A percentile compares a stretch with the other conserved stretches of the same genome.
Conservation (phyloP, 208 protist species). For the Herpetomonas tarakana region DNA sequence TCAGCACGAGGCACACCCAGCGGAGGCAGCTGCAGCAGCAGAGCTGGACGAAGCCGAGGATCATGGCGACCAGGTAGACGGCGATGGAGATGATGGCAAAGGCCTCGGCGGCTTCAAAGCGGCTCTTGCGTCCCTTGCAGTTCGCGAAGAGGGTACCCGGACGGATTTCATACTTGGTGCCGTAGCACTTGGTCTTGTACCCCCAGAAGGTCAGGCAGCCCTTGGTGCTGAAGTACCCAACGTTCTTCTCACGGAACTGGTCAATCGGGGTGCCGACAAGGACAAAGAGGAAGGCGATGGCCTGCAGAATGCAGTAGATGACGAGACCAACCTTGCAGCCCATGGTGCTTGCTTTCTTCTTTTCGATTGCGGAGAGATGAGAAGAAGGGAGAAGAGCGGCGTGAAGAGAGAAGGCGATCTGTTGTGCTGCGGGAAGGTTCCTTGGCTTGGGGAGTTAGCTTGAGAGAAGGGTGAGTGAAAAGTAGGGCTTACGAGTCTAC, state of each 20-base stretch:
- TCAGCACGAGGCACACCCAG: constrained; percentile 29
- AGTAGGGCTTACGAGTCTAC: too few relatives aligned
- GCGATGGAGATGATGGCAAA: constrained; percentile 33
- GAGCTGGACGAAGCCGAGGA: constrained; percentile 33
- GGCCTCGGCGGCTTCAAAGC: constrained; percentile 35
- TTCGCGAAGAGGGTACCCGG: constrained; percentile 13
- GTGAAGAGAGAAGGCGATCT: too few relatives aligned
- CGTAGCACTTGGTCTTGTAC: constrained; percentile 42
- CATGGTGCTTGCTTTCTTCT: too few relatives aligned
- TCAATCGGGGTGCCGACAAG: constrained; percentile 45
- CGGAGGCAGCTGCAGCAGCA: constrained; percentile 50
- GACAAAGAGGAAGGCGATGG: constrained; percentile 38
- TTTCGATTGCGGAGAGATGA: too few relatives aligned
- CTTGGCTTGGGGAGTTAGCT: too few relatives aligned
- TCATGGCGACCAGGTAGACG: constrained; percentile 17
- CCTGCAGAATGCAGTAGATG: constrained; percentile 29
- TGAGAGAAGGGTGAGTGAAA: too few relatives aligned
- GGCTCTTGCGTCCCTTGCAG: constrained; percentile 21
- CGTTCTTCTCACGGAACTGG: constrained; percentile 28
- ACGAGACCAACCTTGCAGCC: constrained; percentile 20
- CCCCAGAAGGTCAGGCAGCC: constrained; percentile 56
- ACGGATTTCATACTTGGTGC: constrained; percentile 5
- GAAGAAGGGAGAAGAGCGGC: too few relatives aligned
- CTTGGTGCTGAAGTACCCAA: constrained; percentile 18
- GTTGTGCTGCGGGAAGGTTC: too few relatives aligned